Conservation (phyloP, 805 yeast species). For the Candida boleticola region DNA sequence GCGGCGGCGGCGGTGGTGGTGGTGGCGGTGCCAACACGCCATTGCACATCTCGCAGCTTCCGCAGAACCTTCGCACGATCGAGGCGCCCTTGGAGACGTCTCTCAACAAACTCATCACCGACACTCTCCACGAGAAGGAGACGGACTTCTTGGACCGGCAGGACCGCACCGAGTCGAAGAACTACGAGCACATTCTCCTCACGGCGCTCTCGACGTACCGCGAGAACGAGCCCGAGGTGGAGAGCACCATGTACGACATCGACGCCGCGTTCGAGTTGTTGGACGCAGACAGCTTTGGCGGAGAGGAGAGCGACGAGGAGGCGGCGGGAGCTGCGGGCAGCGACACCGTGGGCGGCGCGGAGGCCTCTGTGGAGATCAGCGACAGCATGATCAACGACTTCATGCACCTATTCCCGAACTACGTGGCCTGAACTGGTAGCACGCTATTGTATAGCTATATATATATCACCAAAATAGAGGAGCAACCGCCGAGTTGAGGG, state of each 20-base stretch:
- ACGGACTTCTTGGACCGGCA: slow-evolving; percentile 9
- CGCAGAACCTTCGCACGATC: not conserved
- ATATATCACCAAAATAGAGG: too few relatives aligned
- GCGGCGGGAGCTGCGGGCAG: not conserved
- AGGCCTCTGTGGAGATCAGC: slow-evolving; percentile 1
- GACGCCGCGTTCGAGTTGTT: slow-evolving; percentile 9
- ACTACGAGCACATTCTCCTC: slow-evolving; percentile 19
- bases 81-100: slow-evolving; percentile 2
- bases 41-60: slow-evolving; percentile 5
- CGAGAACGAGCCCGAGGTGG: slow-evolving; percentile 6
- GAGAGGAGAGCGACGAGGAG: slow-evolving; percentile 1
- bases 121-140: slow-evolving; percentile 4
- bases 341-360: not conserved
- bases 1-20: not conserved
- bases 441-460: too few relatives aligned
- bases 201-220: slow-evolving; percentile 14
- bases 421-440: too few relatives aligned
- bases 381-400: slow-evolving; percentile 1
- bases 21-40: slow-evolving; percentile 7
- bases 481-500: too few relatives aligned
- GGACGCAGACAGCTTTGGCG: slow-evolving; percentile 3
- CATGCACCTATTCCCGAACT: not conserved
- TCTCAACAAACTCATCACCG: not conserved
- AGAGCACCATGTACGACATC: slow-evolving; percentile 8
- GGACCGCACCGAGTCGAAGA: slow-evolving; percentile 12